Evolutionary conservation across 352 stramenopile genomes (phyloP).

Genomic region (Pythium myriotylum): DNA sequence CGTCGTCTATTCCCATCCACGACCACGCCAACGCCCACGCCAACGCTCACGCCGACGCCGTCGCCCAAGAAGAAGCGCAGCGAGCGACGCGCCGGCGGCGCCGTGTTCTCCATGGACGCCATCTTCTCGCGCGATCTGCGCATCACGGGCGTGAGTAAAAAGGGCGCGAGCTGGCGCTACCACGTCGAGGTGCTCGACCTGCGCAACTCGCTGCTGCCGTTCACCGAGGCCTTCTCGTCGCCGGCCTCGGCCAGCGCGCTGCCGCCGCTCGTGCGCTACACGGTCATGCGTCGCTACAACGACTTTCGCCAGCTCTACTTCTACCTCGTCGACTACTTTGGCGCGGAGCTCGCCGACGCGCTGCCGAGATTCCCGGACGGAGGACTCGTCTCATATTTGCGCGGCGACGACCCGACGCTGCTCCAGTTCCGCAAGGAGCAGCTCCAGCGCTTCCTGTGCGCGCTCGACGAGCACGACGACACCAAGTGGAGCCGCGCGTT

Average conservation of each 20-base stretch:
- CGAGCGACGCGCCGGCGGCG: slow-evolving; percentile 22
- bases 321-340: slow-evolving; percentile 56
- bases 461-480: slow-evolving; percentile 59
- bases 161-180: slow-evolving; percentile 71
- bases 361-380: slow-evolving; percentile 74
- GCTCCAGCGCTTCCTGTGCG: slow-evolving; percentile 60
- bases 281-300: slow-evolving; percentile 77
- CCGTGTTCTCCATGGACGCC: slow-evolving; percentile 26
- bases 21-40: background rate
- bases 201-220: slow-evolving; percentile 34
- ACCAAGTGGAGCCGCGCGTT: slow-evolving; percentile 63
- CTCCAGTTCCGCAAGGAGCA: slow-evolving; percentile 68
- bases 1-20: no score
- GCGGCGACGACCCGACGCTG: slow-evolving; percentile 72
- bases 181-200: slow-evolving; percentile 82
- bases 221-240: slow-evolving; percentile 16
- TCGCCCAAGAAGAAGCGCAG: slow-evolving; percentile 16
- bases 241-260: slow-evolving; percentile 36
- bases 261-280: slow-evolving; percentile 77
- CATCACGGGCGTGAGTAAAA: slow-evolving; percentile 74
- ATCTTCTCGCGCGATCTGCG: slow-evolving; percentile 58
- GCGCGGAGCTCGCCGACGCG: slow-evolving; percentile 40
- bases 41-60: background rate
- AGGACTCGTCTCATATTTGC: slow-evolving; percentile 69
- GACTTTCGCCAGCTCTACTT: slow-evolving; percentile 73